Conservation (phyloP, 1,284 basidiomycete species). For the Fomes fomentarius region DNA sequence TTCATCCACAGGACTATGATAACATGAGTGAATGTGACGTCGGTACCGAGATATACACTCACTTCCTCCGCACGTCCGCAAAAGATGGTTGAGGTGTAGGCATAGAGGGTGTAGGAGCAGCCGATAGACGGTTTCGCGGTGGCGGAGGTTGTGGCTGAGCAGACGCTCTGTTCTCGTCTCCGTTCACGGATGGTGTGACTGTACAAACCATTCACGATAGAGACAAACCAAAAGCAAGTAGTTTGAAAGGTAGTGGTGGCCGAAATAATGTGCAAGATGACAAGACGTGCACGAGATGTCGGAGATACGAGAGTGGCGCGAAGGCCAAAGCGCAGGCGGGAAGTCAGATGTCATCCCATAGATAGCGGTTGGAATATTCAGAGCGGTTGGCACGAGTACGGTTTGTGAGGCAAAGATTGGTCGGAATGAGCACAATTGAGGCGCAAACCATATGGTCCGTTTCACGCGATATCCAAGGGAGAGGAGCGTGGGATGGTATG, state of each 20-base stretch:
- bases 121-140: conserved; percentile 42
- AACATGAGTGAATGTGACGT: conserved; percentile 8
- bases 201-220: neutral
- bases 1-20: conserved; percentile 44
- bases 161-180: conserved; percentile 46
- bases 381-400: neutral
- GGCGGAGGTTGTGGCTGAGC: conserved; percentile 31
- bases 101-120: conserved; percentile 40
- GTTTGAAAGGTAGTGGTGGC: neutral
- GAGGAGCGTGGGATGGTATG: conserved; percentile 2
- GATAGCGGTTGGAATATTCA: conserved; percentile 1
- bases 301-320: neutral
- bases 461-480: neutral
- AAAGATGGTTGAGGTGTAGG: conserved; percentile 38
- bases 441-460: neutral
- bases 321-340: neutral
- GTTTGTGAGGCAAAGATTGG: neutral
- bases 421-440: neutral
- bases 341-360: neutral
- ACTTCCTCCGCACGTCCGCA: conserved; percentile 46
- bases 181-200: conserved; percentile 57
- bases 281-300: neutral
- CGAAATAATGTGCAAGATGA: neutral
- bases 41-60: conserved; percentile 23
- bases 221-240: neutral